phyloP scores from a whole-genome alignment of 495 filamentous ascomycete species.

The Aspergillus steynii region DNA sequence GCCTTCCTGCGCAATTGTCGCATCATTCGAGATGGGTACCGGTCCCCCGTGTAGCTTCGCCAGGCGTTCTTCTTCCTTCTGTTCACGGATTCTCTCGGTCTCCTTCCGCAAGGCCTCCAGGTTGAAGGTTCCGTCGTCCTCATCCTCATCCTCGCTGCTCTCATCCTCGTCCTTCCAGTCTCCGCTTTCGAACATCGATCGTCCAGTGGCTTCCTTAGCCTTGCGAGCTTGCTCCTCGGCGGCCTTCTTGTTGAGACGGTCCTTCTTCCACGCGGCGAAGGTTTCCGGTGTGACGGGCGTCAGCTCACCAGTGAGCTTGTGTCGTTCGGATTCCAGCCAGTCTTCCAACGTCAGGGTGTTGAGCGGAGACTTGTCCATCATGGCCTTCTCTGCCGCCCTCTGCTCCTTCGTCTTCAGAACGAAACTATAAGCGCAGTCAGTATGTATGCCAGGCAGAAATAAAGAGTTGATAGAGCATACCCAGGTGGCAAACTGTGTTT shows the following conservation, averaged over 20 bases:
- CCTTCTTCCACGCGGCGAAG: conserved; percentile 95
- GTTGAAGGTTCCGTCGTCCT: conserved; percentile 62
- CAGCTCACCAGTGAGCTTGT: conserved; percentile 85
- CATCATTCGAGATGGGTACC: conserved; percentile 25
- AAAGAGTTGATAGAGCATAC: conserved; percentile 47
- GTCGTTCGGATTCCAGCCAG: conserved; percentile 91
- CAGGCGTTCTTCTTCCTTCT: conserved; percentile 48
- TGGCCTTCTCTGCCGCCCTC: conserved; percentile 91
- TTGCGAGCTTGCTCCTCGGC: conserved; percentile 84
- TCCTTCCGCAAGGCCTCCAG: conserved; percentile 71
- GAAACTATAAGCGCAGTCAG: conserved; percentile 60
- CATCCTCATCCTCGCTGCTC: conserved; percentile 60
- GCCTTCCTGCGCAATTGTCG: conserved; percentile 27
- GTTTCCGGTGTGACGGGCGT: conserved; percentile 91
- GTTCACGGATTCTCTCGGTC: conserved; percentile 59
- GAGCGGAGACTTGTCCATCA: conserved; percentile 93
- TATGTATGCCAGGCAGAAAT: not conserved
- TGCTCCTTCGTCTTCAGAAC: conserved; percentile 98
- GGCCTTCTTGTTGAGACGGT: conserved; percentile 90
- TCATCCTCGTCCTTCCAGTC: conserved; percentile 79
- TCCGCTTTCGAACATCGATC: conserved; percentile 93
- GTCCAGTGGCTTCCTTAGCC: conserved; percentile 93
- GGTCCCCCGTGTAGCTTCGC: conserved; percentile 33
- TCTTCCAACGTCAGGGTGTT: conserved; percentile 96
- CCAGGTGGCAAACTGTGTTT: conserved; percentile 92